Conservation (phyloP, 225 moss, liverwort and hornwort species). For the Asterella californica region DNA sequence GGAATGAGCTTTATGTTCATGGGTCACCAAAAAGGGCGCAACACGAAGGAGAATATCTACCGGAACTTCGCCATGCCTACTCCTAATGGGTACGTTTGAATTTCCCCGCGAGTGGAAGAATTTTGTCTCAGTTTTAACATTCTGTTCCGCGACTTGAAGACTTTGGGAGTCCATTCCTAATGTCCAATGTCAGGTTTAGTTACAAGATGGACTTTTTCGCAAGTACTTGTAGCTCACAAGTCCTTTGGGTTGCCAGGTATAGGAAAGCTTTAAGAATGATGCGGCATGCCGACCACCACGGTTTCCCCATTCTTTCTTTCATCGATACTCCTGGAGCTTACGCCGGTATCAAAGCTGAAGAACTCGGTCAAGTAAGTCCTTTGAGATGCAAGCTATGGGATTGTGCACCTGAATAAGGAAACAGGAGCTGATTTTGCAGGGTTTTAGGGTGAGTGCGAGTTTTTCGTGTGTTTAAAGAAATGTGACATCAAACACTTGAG, state of each 20-base stretch:
- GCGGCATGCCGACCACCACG: slow-evolving; percentile 97
- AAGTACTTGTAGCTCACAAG: not conserved
- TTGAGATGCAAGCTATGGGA: not conserved
- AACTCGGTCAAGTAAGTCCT: slow-evolving; percentile 85
- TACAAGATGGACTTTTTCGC: not conserved
- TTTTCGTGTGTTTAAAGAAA: not conserved
- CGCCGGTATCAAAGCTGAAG: slow-evolving; percentile 97
- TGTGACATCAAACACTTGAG: not conserved
- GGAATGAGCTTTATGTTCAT: slow-evolving; percentile 98
- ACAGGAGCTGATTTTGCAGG: not conserved
- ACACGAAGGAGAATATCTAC: slow-evolving; percentile 94
- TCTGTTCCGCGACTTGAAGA: too few species aligned
- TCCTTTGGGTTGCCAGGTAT: slow-evolving; percentile 48
- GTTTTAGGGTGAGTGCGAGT: not conserved
- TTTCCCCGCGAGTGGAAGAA: not conserved
- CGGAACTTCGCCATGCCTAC: slow-evolving; percentile 99
- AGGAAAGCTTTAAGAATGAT: slow-evolving; percentile 96
- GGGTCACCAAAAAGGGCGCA: slow-evolving; percentile 97
- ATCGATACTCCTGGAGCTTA: slow-evolving; percentile 99
- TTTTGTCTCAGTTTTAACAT: not conserved
- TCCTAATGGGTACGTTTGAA: slow-evolving; percentile 69
- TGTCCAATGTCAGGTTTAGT: not conserved
- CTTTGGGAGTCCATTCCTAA: too few species aligned
- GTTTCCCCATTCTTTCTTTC: slow-evolving; percentile 87
- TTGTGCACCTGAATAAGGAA: not conserved